Base-by-base conservation (phyloP, 1,284 basidiomycete genomes). In the Cryptococcus sp. region DNA sequence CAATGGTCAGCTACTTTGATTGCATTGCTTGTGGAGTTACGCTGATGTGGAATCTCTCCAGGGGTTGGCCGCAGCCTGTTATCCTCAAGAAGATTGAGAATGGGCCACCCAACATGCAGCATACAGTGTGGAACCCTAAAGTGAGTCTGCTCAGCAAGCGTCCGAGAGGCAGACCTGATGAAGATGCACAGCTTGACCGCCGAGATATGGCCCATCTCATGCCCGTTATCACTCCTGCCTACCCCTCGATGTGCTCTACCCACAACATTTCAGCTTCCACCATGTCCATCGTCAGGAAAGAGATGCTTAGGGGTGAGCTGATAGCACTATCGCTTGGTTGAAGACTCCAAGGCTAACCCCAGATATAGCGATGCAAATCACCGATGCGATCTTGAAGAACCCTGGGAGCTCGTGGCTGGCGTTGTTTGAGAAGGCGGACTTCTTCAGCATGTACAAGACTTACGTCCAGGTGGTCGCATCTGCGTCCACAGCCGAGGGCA, bases 221-320 rank as follows among this genome's bases (percentile, higher is more conserved):
- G 96, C 96, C 96, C n/a, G 98, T 99, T 73, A 98, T 99, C 70
- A 98, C 96, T 1, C 96, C 96, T 4, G 94, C 96, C 21, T 99
- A 98, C 78, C 96, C 96, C 40, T 89, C 94, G n/a, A 99, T 99
- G 95, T 98, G 95, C 76, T 87, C 95, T 36, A 98, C 96, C 15
- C 96, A 99, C 79, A 98, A 98, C 70, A 93, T 98, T 57, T 93
- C 91, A 43, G 84, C 86, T 42, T 97, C 93, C 13, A 98, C 95
- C 2, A 91, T 97, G 79, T 88, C 88, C 80, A 90, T 99, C 63
- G 94, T 98, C 83, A 95, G 90, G 1, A 87, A 91, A 68, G 96
- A 98, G 73, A 95, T 98, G 77, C 89, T 92, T 79, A 85, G 89
- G 80, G 94, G 91, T 88, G 55, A 56, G 75, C 61, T 28, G 16